Evolutionary conservation across 176 grass and related monocot genomes (phyloP).

Genomic region (Carex littledalei): DNA sequence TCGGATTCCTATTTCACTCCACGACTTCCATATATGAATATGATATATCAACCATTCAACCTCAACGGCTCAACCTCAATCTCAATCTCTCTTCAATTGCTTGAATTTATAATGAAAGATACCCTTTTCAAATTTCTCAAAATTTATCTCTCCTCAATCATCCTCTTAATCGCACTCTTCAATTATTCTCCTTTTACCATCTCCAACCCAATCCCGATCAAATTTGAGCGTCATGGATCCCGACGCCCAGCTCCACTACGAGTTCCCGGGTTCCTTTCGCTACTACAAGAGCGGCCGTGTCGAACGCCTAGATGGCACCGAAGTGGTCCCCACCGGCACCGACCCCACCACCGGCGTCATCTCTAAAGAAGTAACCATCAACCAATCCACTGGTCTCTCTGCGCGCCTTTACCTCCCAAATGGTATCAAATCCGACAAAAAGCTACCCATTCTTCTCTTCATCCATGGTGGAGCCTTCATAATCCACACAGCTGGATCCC

Average conservation of each 20-base stretch:
- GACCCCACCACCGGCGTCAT: conserved; percentile 41
- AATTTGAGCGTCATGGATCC: conserved; percentile 31
- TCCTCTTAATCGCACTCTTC: conserved; percentile 22
- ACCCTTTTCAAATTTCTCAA: neutral
- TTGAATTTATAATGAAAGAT: neutral
- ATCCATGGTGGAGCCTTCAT: conserved; percentile 89
- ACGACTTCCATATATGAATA: no score
- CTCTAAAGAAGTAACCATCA: conserved; percentile 58
- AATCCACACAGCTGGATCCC: conserved; percentile 48
- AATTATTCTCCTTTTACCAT: conserved; percentile 2
- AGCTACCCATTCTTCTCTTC: conserved; percentile 68
- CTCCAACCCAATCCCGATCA: neutral
- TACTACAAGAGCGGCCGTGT: conserved; percentile 59
- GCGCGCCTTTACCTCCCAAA: conserved; percentile 54
- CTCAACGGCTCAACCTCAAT: no score
- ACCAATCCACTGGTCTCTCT: conserved; percentile 28
- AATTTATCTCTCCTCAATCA: neutral
- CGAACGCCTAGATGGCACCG: conserved; percentile 57
- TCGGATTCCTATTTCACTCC: no score
- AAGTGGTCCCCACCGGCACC: conserved; percentile 37
- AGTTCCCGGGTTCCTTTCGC: conserved; percentile 34
- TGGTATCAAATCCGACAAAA: neutral
- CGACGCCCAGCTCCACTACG: conserved; percentile 41
- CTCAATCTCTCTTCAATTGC: no score
- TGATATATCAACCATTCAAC: no score